Percentiles rank a stretch among this genome's conserved stretches.
These are phyloP conservation scores for Colletotrichum cuscutae DNA, from an alignment of 2,329 filamentous ascomycete genomes.

Conservation along the genomic window DNA sequence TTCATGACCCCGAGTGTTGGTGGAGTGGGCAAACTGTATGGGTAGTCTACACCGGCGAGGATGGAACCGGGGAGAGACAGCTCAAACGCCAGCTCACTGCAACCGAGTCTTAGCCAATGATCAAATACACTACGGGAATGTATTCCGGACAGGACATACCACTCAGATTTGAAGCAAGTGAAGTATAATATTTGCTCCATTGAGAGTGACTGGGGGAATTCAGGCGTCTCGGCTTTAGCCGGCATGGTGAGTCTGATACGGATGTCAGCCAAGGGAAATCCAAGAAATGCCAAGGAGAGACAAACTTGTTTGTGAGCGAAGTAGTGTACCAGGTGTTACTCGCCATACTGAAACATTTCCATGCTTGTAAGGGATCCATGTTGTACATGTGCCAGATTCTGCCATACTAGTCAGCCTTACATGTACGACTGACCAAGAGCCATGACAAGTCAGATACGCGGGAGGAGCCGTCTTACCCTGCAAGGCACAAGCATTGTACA, in stretches of 20 bases:
- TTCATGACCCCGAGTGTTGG: conserved; percentile 13
- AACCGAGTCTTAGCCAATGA: not conserved
- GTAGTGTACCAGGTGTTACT: conserved; percentile 32
- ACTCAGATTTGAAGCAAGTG: conserved; percentile 33
- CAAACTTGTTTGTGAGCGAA: conserved; percentile 23
- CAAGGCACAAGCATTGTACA: conserved; percentile 34
- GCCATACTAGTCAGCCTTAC: not conserved
- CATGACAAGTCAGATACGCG: not conserved
- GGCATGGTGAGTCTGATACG: conserved; percentile 3
- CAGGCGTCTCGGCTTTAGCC: conserved; percentile 12
- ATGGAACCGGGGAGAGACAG: conserved; percentile 27
- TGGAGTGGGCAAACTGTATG: conserved; percentile 22
- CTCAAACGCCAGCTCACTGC: conserved; percentile 27
- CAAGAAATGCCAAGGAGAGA: too few species aligned
- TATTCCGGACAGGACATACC: not conserved
- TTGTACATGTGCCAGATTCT: conserved; percentile 37
- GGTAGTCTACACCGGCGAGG: conserved; percentile 22
- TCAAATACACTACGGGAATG: not conserved
- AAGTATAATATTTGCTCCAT: conserved; percentile 32
- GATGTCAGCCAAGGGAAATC: not conserved
- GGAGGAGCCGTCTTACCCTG: conserved; percentile 17
- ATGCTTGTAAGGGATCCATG: conserved; percentile 33
- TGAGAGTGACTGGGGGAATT: conserved; percentile 13
- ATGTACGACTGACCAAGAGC: not conserved
- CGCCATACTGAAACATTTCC: conserved; percentile 36